Conservation (phyloP, 2,329 filamentous ascomycete genomes). For the Botrytis hyacinthi region DNA sequence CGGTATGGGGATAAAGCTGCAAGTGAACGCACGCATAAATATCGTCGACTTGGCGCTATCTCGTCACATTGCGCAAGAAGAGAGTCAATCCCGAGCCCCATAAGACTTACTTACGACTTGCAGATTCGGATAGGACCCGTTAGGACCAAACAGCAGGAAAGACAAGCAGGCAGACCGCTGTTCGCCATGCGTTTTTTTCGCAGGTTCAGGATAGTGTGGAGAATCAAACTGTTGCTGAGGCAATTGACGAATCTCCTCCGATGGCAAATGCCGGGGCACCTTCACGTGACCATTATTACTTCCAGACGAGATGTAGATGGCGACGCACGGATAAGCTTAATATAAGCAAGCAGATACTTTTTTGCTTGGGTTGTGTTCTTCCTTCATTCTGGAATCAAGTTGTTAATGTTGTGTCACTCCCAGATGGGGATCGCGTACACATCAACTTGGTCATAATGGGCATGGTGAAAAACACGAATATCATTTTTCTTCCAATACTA, state of each 20-base stretch:
- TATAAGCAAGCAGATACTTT: constrained; percentile 19
- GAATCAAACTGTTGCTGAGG: constrained; percentile 17
- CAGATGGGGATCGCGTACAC: constrained; percentile 15
- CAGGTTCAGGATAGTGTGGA: background rate
- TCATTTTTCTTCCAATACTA: background rate
- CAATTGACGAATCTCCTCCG: constrained; percentile 12
- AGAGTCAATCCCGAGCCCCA: constrained; percentile 15
- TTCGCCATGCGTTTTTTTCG: constrained; percentile 19
- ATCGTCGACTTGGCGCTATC: constrained; percentile 18
- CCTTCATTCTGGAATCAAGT: constrained; percentile 11
- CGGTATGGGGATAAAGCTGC: constrained; percentile 16
- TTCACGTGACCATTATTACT: constrained; percentile 7
- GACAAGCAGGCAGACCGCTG: constrained; percentile 21
- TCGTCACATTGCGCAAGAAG: constrained; percentile 23
- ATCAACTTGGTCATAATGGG: background rate
- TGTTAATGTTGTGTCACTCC: constrained; percentile 21
- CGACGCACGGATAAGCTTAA: constrained; percentile 21
- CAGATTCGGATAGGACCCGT: constrained; percentile 20
- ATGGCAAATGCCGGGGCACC: background rate
- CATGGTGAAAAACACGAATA: background rate
- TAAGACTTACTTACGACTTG: constrained; percentile 14
- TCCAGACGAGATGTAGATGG: background rate
- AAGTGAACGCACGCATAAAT: constrained; percentile 19
- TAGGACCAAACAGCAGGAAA: constrained; percentile 2
- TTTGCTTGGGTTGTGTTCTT: background rate